Percentiles rank a stretch among this genome's conserved stretches.
Evolutionary conservation across 1,284 basidiomycete genomes (phyloP).

Genomic region (Ganoderma leucocontextum): DNA sequence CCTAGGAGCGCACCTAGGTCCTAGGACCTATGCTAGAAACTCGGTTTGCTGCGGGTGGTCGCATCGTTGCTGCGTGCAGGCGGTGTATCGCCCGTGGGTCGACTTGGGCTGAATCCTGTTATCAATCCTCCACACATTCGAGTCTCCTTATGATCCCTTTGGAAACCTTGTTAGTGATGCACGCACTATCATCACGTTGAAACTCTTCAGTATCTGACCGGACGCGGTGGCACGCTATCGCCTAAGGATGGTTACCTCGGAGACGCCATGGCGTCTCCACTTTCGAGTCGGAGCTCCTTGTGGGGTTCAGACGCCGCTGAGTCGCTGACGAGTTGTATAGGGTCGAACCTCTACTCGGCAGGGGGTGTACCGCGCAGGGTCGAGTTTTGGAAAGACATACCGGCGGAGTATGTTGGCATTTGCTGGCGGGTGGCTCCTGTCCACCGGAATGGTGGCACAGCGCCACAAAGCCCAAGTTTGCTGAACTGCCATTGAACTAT

Average conservation of each 20-base stretch:
- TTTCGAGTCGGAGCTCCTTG: neutral
- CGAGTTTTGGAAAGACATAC: too few species aligned
- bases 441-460: neutral
- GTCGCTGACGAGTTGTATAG: neutral
- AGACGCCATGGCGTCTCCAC: neutral
- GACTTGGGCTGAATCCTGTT: neutral
- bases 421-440: neutral
- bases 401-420: too few species aligned
- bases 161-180: neutral
- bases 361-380: too few species aligned
- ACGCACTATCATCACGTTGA: neutral
- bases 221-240: neutral
- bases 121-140: neutral
- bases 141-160: neutral
- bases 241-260: too few species aligned
- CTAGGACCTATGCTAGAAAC: neutral
- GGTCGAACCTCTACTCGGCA: neutral
- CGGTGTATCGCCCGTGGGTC: neutral
- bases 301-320: neutral
- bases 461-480: too few species aligned
- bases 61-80: neutral
- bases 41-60: conserved; percentile 4
- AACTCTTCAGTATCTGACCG: neutral
- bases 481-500: neutral
- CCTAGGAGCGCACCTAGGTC: neutral